These are phyloP conservation scores for Lentinula detonsa DNA, from an alignment of 768 basidiomycete species.

Conservation along the genomic window DNA sequence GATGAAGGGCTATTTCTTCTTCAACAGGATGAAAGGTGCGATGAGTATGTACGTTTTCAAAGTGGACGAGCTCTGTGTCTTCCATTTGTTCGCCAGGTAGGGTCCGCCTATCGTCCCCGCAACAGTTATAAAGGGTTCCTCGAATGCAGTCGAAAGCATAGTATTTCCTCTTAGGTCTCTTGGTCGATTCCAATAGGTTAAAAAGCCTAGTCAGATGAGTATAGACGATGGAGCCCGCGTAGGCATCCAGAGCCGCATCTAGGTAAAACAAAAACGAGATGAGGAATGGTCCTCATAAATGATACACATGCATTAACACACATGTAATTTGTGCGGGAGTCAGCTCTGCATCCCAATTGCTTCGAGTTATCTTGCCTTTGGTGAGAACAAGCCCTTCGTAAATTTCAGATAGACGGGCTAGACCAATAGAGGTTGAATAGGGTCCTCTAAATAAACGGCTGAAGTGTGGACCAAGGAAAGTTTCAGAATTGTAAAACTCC, in stretches of 20 bases:
- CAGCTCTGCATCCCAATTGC: slow-evolving; percentile 64
- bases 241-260: slow-evolving; percentile 74
- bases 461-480: background rate
- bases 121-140: slow-evolving; percentile 31
- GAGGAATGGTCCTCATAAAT: slow-evolving; percentile 7
- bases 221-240: slow-evolving; percentile 55
- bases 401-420: slow-evolving; percentile 56
- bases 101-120: slow-evolving; percentile 22
- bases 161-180: slow-evolving; percentile 24
- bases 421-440: slow-evolving; percentile 53
- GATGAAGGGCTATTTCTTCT: background rate
- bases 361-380: slow-evolving; percentile 58
- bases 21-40: background rate
- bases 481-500: background rate
- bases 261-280: background rate
- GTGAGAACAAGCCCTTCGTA: slow-evolving; percentile 47
- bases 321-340: slow-evolving; percentile 48
- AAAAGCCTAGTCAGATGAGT: slow-evolving; percentile 39
- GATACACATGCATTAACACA: slow-evolving; percentile 26
- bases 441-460: slow-evolving; percentile 58
- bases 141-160: slow-evolving; percentile 53
- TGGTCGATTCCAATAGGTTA: slow-evolving; percentile 17
- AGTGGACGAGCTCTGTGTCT: background rate
- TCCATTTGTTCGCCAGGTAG: background rate
- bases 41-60: background rate